Percentiles rank a stretch among this genome's conserved stretches.
Conservation (phyloP, 2,329 filamentous ascomycete genomes). For the Arthrobotrys iridis region DNA sequence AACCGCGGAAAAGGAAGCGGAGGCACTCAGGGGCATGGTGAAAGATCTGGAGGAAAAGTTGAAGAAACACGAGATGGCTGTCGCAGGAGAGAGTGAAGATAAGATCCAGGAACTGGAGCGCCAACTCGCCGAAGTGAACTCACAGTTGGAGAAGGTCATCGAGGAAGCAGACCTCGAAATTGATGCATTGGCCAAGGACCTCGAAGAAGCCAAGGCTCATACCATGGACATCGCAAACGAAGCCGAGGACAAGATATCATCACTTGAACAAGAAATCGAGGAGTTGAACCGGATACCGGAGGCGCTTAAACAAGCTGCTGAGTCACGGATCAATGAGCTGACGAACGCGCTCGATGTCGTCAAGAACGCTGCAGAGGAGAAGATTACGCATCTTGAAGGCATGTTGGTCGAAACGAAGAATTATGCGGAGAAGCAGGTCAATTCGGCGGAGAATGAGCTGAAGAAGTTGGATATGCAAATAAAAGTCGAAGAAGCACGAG, state of each 20-base stretch:
- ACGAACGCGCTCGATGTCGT: background rate
- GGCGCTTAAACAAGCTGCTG: slow-evolving; percentile 12
- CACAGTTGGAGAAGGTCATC: slow-evolving; percentile 30
- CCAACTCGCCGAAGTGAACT: slow-evolving; percentile 10
- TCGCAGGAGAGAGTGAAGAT: slow-evolving; percentile 1
- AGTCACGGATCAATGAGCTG: background rate
- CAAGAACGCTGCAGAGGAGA: slow-evolving; percentile 4
- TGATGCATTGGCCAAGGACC: slow-evolving; percentile 38
- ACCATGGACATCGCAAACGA: slow-evolving; percentile 37
- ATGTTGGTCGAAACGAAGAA: slow-evolving; percentile 35
- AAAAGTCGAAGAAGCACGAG: slow-evolving; percentile 43
- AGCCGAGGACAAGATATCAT: slow-evolving; percentile 25
- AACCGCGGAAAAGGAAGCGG: slow-evolving; percentile 18
- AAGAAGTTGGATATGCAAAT: slow-evolving; percentile 50
- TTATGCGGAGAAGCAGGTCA: slow-evolving; percentile 35
- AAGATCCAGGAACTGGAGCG: slow-evolving; percentile 26
- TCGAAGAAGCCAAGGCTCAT: slow-evolving; percentile 42
- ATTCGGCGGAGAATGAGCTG: slow-evolving; percentile 32
- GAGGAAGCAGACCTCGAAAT: slow-evolving; percentile 40
- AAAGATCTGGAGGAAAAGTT: slow-evolving; percentile 35
- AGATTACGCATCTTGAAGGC: slow-evolving; percentile 3
- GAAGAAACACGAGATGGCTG: slow-evolving; percentile 14
- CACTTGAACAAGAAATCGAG: slow-evolving; percentile 18
- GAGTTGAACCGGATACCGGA: slow-evolving; percentile 12
- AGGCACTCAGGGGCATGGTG: background rate